Evolutionary conservation across 768 basidiomycete species (phyloP), one percentile per base, ranked within the genome.

Genomic region (Termitomyces bulborhizus): DNA sequence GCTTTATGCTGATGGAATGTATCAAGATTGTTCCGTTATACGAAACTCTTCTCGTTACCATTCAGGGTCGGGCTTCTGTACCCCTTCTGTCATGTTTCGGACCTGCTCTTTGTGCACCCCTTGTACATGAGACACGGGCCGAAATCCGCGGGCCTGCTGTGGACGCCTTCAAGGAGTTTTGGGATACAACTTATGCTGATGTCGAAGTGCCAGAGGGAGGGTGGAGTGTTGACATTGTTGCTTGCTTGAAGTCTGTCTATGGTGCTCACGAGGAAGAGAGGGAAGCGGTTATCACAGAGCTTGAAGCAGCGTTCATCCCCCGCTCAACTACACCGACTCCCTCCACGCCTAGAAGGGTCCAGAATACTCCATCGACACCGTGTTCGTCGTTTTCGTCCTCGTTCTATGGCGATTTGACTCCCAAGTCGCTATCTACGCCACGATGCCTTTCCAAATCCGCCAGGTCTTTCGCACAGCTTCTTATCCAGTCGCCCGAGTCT

Each of bases 1-100:
- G 0, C 8, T 32, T 32, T 1, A 32, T 32, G 15, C 44, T 48
- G 9, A 42, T 60, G 31, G 62, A 18, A 31, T 29, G 46, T 48
- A n/a, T 31, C 57, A 1, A 87, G 85, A 75, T 87, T 54, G 64
- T 86, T 13, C 77, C 82, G 0, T 63, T 90, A 49, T 92, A 90
- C 60, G 76, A 87, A 63, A 81, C 77, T 12, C 68, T 78, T 36
- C 63, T 88, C 41, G 60, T 84, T 51, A 70, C 74, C 51, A 71
- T 87, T 32, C 79, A 77, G 56, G 69, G 70, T 3, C 69, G 85
- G 0, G 64, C 62, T 4, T 71, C 68, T 0, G 40, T 70, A 12
- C 61, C 67, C 6, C 71, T 71, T n/a, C 68, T 90, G 29, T 70
- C 75, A n/a, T 58, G 65, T 1, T 67, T 87, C n/a, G 70, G 73